Evolutionary conservation across 148 eudicot genomes (phyloP), one percentile per base, ranked within the genome.

Genomic region (Chenopodium formosanum): DNA sequence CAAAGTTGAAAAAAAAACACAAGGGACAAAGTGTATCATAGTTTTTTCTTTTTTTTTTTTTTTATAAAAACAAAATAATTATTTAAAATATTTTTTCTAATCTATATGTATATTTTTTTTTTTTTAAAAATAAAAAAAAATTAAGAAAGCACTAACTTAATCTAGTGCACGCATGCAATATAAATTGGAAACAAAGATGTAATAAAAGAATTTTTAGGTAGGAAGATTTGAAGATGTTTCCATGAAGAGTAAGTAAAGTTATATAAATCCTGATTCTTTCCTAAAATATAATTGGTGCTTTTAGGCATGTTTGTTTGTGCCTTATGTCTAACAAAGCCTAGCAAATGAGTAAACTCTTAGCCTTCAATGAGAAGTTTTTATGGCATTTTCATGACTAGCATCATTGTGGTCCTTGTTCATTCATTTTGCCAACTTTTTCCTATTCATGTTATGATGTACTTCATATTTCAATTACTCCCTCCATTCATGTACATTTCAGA

Each of bases 141-240:
- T 10, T 68, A 50, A 66, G 71, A 73, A 82, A 64, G 78, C 53
- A 70, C 68, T 14, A 68, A 47, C 23, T 40, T 64, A 31, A 64
- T 44, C 31, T 53, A 60, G 76, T 77, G 80, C 84, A 82, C 76
- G 84, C 80, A 16, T 82, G 84, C 70, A 47, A 23, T 71, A 60
- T 50, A 47, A 78, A 74, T 79, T 79, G 27, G 40, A 73, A 64
- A 67, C 74, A 53, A 58, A 60, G 47, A 40, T 11, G 34, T 11
- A 52, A 11, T 0, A 79, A 40, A 8, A 40, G 9, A n/a, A 58
- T 58, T 56, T 69, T 75, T 68, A 74, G 25, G 25, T 32, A 48
- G 50, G 62, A 53, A 65, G 32, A 29, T 76, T 75, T 75, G 25
- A 37, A 37, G 27, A 32, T 82, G 68, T 82, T 76, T 76, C 69